Conservation (phyloP, 805 yeast species). For the Yarrowia porcina region DNA sequence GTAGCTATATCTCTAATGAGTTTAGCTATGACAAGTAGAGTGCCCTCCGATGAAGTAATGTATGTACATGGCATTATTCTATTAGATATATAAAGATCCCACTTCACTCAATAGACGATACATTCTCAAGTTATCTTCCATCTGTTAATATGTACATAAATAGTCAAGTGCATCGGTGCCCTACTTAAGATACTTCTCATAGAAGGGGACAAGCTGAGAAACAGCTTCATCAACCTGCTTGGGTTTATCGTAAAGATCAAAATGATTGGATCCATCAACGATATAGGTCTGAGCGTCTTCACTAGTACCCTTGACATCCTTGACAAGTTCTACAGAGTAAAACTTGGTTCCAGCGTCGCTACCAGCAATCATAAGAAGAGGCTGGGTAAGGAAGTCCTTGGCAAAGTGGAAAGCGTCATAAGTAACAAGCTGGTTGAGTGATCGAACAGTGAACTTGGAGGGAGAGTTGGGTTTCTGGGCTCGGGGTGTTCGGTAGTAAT, state of each 20-base stretch:
- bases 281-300: neutral
- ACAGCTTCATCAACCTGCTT: constrained; percentile 8
- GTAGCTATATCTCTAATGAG: no score
- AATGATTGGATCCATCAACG: constrained; percentile 25
- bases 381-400: constrained; percentile 27
- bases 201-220: neutral
- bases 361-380: constrained; percentile 28
- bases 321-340: neutral
- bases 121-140: no score
- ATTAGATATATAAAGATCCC: no score
- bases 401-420: constrained; percentile 26
- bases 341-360: neutral
- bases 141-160: no score
- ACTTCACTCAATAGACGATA: no score
- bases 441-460: neutral
- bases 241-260: constrained; percentile 27
- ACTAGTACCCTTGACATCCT: neutral
- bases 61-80: no score
- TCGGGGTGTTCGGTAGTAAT: constrained; percentile 12
- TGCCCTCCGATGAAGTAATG: no score
- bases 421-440: neutral
- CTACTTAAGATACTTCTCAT: neutral
- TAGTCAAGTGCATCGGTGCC: neutral
- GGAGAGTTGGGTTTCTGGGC: no score
- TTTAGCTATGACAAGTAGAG: no score